These are phyloP conservation scores for Botrytis porri DNA, from an alignment of 2,329 filamentous ascomycete species.

Conservation along the genomic window DNA sequence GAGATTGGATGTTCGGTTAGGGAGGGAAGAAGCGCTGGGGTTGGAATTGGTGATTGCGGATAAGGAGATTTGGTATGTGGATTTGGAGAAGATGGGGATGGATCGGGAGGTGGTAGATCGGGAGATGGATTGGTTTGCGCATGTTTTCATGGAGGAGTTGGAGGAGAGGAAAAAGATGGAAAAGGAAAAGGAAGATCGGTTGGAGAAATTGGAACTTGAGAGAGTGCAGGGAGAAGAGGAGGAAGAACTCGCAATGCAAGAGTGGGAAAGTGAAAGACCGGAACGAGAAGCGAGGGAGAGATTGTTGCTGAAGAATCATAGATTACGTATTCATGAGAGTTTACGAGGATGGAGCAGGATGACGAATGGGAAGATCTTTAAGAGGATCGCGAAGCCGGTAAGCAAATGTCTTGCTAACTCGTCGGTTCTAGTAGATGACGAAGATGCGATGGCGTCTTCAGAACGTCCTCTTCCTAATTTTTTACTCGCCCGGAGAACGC, in stretches of 20 bases:
- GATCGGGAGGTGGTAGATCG: background rate
- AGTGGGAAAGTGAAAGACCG: background rate
- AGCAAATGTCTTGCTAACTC: background rate
- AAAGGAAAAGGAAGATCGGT: background rate
- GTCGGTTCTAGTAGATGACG: background rate
- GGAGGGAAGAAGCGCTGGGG: slow-evolving; percentile 13
- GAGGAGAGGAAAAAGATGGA: background rate
- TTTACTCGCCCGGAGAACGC: background rate
- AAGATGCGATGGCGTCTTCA: background rate
- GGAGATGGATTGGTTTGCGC: slow-evolving; percentile 19
- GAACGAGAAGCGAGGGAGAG: background rate
- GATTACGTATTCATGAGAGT: background rate
- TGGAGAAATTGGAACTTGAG: background rate
- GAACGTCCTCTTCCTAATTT: background rate
- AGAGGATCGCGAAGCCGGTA: background rate
- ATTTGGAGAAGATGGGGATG: slow-evolving; percentile 10
- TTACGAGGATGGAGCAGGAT: background rate
- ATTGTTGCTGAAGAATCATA: background rate
- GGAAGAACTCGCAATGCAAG: background rate
- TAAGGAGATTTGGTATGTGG: slow-evolving; percentile 12
- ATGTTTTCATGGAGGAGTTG: background rate
- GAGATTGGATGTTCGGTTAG: slow-evolving; percentile 8
- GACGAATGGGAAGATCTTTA: background rate
- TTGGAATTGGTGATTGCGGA: slow-evolving; percentile 5
- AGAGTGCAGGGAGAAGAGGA: background rate